These are phyloP conservation scores for Wilhelminamyces savonicus DNA, from an alignment of 805 yeast species.

Conservation along the genomic window DNA sequence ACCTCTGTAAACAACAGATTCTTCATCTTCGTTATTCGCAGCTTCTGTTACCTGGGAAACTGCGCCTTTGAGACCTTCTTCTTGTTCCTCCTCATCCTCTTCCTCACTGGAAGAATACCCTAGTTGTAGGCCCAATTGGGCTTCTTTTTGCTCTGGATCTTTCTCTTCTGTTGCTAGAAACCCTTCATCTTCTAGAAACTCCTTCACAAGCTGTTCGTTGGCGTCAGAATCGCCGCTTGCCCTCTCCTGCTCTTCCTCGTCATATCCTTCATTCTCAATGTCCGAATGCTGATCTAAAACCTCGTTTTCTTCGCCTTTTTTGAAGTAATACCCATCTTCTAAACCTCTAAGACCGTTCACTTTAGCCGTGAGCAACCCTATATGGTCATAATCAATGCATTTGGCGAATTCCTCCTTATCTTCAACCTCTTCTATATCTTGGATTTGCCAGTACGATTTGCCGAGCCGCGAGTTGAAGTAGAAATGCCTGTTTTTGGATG, in stretches of 20 bases:
- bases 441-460: conserved; percentile 28
- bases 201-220: conserved; percentile 7
- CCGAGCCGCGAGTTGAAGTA: conserved; percentile 17
- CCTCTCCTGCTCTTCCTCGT: not conserved
- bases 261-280: conserved; percentile 2
- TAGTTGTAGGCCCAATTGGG: conserved; percentile 10
- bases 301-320: too few relatives aligned
- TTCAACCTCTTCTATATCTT: conserved; percentile 1
- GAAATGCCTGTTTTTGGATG: conserved; percentile 21
- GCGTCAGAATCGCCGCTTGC: conserved; percentile 6
- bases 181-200: conserved; percentile 15
- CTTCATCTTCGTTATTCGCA: too few relatives aligned
- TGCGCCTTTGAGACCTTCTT: not conserved
- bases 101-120: conserved; percentile 23
- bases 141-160: conserved; percentile 3
- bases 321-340: too few relatives aligned
- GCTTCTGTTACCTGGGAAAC: too few relatives aligned
- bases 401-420: conserved; percentile 10
- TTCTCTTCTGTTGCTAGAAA: conserved; percentile 4
- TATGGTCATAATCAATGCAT: conserved; percentile 22
- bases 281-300: too few relatives aligned
- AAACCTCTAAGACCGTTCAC: conserved; percentile 18
- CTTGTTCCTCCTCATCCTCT: conserved; percentile 5
- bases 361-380: conserved; percentile 22
- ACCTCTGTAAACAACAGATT: too few relatives aligned